These are phyloP conservation scores for Cystofilobasidium macerans DNA, from an alignment of 768 basidiomycete genomes.

Conservation along the genomic window DNA sequence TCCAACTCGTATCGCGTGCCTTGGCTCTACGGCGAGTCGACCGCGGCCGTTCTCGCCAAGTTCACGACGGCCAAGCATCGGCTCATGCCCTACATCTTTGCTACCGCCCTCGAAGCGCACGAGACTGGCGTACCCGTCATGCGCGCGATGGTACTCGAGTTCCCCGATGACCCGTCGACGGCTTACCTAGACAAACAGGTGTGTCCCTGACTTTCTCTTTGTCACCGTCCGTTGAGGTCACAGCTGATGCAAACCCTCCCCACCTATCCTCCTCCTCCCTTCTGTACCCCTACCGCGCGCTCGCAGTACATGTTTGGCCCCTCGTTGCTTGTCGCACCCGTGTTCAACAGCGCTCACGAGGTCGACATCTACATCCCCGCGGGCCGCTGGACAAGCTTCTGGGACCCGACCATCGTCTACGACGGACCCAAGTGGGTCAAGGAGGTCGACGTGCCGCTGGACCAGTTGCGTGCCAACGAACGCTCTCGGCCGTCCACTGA, in stretches of 20 bases:
- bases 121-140: slow-evolving; percentile 35
- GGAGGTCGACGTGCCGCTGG: slow-evolving; percentile 52
- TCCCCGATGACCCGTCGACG: slow-evolving; percentile 35
- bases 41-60: slow-evolving; percentile 40
- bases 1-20: slow-evolving; percentile 65
- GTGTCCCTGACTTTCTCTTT: too few relatives aligned
- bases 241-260: not conserved
- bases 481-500: too few relatives aligned
- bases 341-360: slow-evolving; percentile 31
- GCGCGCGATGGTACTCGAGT: slow-evolving; percentile 38
- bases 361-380: slow-evolving; percentile 36
- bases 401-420: slow-evolving; percentile 45
- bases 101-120: slow-evolving; percentile 35
- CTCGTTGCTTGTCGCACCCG: slow-evolving; percentile 36
- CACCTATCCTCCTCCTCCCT: too few relatives aligned
- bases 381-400: slow-evolving; percentile 41
- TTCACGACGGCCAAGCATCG: slow-evolving; percentile 56
- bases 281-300: slow-evolving; percentile 27
- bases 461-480: too few relatives aligned
- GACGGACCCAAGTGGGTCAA: slow-evolving; percentile 53
- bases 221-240: too few relatives aligned
- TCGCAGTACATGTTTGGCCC: slow-evolving; percentile 35
- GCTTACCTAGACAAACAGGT: slow-evolving; percentile 35
- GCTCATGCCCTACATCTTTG: slow-evolving; percentile 59
- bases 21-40: slow-evolving; percentile 56